Evolutionary conservation across 1,284 basidiomycete species (phyloP), one percentile per base, ranked within the genome.

Genomic region (Boletus semigastroideus): DNA sequence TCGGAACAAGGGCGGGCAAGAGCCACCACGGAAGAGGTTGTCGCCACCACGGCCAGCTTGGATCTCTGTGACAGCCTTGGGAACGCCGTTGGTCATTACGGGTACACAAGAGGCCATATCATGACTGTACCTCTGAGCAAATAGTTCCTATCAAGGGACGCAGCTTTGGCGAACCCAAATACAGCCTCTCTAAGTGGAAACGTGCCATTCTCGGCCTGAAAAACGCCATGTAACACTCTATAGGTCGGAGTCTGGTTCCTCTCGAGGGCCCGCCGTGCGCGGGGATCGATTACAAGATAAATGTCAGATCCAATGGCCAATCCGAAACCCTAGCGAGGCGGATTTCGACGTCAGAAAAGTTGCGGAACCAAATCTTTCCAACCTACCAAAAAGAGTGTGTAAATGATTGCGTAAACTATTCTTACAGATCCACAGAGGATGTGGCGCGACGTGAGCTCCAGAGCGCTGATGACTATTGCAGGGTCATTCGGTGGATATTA

Each of bases 341-440:
- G 11, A 53, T 47, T 36, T 20, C 19, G 7, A 33, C 28, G 28
- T 56, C 37, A 56, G 49, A 46, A 36, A 55, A 37, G 49, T 25
- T 46, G 49, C 43, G 47, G 28, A 40, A 43, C 4, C 4, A 31
- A 37, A 28, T 5, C 14, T 12, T 36, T 41, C 17, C 6, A 36
- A 55, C 74, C 51, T 63, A 86, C 87, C 56, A 93, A 72, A 69
- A 93, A 92, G 41, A 93, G 74, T 0, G 90, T 91, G 66, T 93
- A 94, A 51, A 93, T 92, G 59, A 92, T 87, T 17, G 91, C 90
- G 62, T 92, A 93, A 30, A 93, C 89, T 72, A 93, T 86, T 58
- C 91, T 77, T 20, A 94, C 90, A n/a, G 89, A 90, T 17, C 91
- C 91, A 53, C 88, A 89, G 48, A 92, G 82, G 42, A 92, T 79